Evolutionary conservation across 2,329 filamentous ascomycete species (phyloP), one percentile per base, ranked within the genome.

Genomic region (Sodiomyces alkalinus): DNA sequence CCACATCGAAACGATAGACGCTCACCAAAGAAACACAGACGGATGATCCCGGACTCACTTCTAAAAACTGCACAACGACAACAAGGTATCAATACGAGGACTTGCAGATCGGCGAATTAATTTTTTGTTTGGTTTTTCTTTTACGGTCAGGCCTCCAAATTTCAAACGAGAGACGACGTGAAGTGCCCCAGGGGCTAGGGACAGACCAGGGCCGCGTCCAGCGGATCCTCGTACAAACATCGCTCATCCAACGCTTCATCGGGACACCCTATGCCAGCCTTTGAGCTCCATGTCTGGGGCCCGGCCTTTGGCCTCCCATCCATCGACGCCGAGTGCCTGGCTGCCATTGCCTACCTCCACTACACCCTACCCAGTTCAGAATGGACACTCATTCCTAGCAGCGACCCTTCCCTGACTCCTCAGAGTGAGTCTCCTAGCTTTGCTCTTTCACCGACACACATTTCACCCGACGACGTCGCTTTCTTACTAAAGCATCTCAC

Each of bases 271-370:
- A 29, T 30, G 22, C 14, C 22, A 9, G 25, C 28, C 37, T 56
- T 83, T 27, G 71, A 87, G 55, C 69, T 98, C 34, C 80, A 93
- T 55, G 68, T 93, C 45, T 92, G 86, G 78, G 86, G 86, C 27
- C 76, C 83, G 30, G 86, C 81, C 22, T 92, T 93, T 51, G 75
- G 74, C 22, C 69, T 94, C 24, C 77, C 87, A 10, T 96, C 90
- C 23, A 79, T 96, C 43, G 86, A 96, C 45, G 64, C 87, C 25
- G 81, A 92, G 59, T 96, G 86, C 48, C 70, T 92, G 35, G 86
- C 86, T 17, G 65, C 78, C 23, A 73, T 93, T 39, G 73, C 80
- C 29, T 86, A 86, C 48, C 63, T 92, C 32, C 67, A 71, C 35
- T 60, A 71, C 41, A 65, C 64, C 33, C 58, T 81, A 15, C 64